Base-by-base conservation (phyloP, 2,329 filamentous ascomycete genomes). In the Chaetomium olivaceum region DNA sequence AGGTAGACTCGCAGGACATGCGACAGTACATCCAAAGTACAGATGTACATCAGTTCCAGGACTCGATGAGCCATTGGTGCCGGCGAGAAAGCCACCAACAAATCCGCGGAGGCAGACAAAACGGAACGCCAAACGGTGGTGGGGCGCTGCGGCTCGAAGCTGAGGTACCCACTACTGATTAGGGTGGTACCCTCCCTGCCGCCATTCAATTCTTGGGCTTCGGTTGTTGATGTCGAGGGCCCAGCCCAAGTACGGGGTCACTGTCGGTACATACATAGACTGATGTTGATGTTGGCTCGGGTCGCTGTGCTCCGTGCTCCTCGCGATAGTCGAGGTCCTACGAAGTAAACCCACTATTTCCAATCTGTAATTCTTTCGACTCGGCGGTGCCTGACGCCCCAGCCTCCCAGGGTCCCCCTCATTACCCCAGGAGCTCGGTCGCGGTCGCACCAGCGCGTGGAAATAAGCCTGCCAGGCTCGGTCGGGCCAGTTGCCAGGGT, bases 81-180 rank as follows among this genome's bases (percentile, higher is more conserved):
- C 52, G 31, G 54, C 31, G 31, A 31, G n/a, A 23, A 27, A 54
- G 51, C 51, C 25, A 54, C 51, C 27, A 25, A 25, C 25, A 29
- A 54, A 29, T 9, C 27, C 36, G 23, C 12, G 12, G 25, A 21
- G 4, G 31, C n/a, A 25, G 14, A 33, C 19, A 60, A 62, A 64
- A 69, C 65, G 67, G 65, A 67, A 52, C 43, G 55, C 5, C 50
- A 62, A 67, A 69, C 67, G 67, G 65, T 50, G 65, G 61, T n/a
- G 39, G 16, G 39, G 55, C 46, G 61, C 21, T 14, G 39, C 31
- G 12, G 12, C 57, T 59, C 56, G 60, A 60, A 60, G 62, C 39
- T 31, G 52, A 69, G 11, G 67, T 69, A 69, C 67, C 67, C 62
- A 63, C 64, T 67, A 69, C 67, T 58, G 55, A 31, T n/a, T 31